Conservation (phyloP, 768 basidiomycete species). For the Kondoa malvinella region DNA sequence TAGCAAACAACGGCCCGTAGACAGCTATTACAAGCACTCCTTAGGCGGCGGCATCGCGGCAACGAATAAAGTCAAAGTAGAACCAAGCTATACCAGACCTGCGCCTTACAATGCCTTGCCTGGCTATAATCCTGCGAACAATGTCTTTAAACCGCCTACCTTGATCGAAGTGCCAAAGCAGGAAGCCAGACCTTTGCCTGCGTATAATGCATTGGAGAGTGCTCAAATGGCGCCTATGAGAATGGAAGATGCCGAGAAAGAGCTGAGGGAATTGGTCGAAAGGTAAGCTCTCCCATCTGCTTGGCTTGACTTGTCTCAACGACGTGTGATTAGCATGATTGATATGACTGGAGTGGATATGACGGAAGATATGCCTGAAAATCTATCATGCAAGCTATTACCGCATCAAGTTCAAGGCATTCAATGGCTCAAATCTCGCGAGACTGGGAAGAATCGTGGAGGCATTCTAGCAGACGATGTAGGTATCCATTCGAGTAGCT, state of each 20-base stretch:
- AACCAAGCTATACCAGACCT: too few species aligned
- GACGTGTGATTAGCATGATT: too few species aligned
- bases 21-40: not conserved
- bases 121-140: not conserved
- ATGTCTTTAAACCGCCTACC: not conserved
- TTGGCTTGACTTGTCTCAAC: too few species aligned
- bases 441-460: conserved; percentile 38
- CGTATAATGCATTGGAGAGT: not conserved
- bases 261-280: conserved; percentile 39
- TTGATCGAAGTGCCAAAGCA: not conserved
- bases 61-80: not conserved
- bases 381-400: conserved; percentile 54
- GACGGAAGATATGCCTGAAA: conserved; percentile 49
- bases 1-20: not conserved
- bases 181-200: not conserved
- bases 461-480: conserved; percentile 22
- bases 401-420: conserved; percentile 62
- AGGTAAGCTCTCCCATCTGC: too few species aligned
- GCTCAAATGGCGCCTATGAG: conserved; percentile 1
- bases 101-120: not conserved
- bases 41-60: not conserved
- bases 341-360: conserved; percentile 42
- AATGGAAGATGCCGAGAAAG: conserved; percentile 14
- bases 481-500: not conserved
- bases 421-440: conserved; percentile 51